Conservation (phyloP, 2,329 filamentous ascomycete species). For the Pseudogymnoascus verrucosus region DNA sequence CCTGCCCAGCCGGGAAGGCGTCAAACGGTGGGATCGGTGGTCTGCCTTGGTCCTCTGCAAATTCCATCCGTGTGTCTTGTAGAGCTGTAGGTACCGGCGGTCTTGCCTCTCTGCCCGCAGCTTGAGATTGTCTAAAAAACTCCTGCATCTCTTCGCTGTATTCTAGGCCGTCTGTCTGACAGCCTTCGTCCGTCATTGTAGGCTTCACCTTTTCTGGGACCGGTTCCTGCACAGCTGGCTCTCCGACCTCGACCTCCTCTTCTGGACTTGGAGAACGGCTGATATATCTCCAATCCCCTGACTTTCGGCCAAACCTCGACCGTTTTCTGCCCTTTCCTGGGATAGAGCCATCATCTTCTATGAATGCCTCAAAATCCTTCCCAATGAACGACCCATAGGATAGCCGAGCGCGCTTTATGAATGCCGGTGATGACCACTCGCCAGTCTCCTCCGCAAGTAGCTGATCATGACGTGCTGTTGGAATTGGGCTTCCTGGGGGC, state of each 20-base stretch:
- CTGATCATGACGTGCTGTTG: constrained; percentile 28
- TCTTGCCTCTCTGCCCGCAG: constrained; percentile 7
- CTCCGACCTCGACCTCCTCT: constrained; percentile 16
- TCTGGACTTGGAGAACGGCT: constrained; percentile 66
- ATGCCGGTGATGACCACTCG: constrained; percentile 71
- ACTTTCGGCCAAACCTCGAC: constrained; percentile 58
- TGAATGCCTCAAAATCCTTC: constrained; percentile 56
- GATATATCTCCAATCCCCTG: constrained; percentile 65
- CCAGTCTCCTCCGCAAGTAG: constrained; percentile 32
- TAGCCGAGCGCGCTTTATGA: constrained; percentile 61
- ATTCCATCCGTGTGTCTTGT: background rate
- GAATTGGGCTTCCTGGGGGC: constrained; percentile 16
- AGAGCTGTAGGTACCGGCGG: constrained; percentile 16
- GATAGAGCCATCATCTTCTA: constrained; percentile 55
- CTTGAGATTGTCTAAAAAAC: constrained; percentile 20
- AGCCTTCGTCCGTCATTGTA: constrained; percentile 32
- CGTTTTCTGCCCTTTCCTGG: constrained; percentile 59
- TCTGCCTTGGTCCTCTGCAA: background rate
- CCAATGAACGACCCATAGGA: constrained; percentile 63
- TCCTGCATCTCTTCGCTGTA: constrained; percentile 10
- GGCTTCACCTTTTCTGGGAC: constrained; percentile 13
- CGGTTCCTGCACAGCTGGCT: constrained; percentile 5
- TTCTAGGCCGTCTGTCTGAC: constrained; percentile 33
- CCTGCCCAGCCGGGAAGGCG: background rate
- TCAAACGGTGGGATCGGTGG: background rate